These are phyloP conservation scores for Saccharomycopsis capsularis DNA, from an alignment of 805 yeast genomes.

Conservation along the genomic window DNA sequence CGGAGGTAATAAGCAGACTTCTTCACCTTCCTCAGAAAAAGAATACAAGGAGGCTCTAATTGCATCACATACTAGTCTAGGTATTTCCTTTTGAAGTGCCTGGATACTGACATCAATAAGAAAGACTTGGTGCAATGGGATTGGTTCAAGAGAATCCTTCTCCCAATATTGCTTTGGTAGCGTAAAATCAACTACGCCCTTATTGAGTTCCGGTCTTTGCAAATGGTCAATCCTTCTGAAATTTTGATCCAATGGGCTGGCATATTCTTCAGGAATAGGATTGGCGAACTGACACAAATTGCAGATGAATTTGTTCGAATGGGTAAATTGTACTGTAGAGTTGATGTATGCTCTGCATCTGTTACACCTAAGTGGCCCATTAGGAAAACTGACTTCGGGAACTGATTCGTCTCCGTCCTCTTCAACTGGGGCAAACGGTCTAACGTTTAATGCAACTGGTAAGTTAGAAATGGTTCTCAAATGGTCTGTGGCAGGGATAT, in stretches of 20 bases:
- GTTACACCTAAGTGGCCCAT: conserved; percentile 80
- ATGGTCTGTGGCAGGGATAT: conserved; percentile 68
- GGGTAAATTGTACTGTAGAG: conserved; percentile 56
- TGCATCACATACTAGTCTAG: conserved; percentile 61
- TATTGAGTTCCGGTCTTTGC: conserved; percentile 66
- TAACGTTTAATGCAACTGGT: conserved; percentile 73
- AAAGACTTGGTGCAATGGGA: conserved; percentile 62
- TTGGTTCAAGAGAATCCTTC: conserved; percentile 33
- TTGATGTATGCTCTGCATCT: conserved; percentile 89
- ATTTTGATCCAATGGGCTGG: conserved; percentile 50
- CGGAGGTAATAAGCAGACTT: conserved; percentile 27
- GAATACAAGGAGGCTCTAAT: conserved; percentile 46
- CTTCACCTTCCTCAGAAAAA: conserved; percentile 22
- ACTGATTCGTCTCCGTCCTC: conserved; percentile 45
- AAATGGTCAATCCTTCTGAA: conserved; percentile 59
- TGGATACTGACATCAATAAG: conserved; percentile 62
- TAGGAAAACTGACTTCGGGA: conserved; percentile 59
- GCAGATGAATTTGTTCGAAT: conserved; percentile 63
- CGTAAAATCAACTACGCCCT: conserved; percentile 78
- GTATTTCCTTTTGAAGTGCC: conserved; percentile 52
- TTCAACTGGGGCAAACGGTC: conserved; percentile 72
- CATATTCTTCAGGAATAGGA: conserved; percentile 59
- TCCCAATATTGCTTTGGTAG: conserved; percentile 71
- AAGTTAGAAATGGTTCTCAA: conserved; percentile 62
- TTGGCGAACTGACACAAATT: conserved; percentile 81